Base-by-base conservation (phyloP, 805 yeast species). In the Jamesozyma rosinii region DNA sequence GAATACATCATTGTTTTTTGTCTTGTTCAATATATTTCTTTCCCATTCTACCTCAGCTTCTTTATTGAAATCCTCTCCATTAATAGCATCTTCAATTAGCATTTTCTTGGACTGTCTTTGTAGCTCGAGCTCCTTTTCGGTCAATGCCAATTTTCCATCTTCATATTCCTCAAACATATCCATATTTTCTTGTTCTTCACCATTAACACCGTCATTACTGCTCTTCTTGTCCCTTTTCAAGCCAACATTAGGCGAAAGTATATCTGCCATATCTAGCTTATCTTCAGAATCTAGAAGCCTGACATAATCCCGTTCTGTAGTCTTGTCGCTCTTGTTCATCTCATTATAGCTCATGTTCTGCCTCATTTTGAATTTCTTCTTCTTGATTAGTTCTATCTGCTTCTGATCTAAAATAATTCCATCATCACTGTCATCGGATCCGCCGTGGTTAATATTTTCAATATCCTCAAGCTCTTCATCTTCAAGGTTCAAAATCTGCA, bases 211-310 rank as follows among this genome's bases (percentile, higher is more conserved):
- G n/a, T 41, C 38, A 9, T 40, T 47, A 15, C 35, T 40, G 2
- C 18, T 13, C 15, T 42, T 44, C 11, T 24, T 24, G 29, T 24
- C 29, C 11, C 6, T 24, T 15, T 42, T 21, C 1, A 40, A 14
- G 20, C 53, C 53, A 29, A 55, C 54, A 36, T 46, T 41, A 14
- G 45, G 48, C 17, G 46, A 45, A 9, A 54, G 42, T 9, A 44
- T 54, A n/a, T 50, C 62, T 41, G 48, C 38, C 14, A 59, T 43
- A 14, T 55, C 61, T 8, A 37, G 14, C 44, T 51, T 55, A 38
- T 58, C 64, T n/a, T 59, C 61, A 13, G 47, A 37, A 39, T 49
- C 51, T 21, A 62, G 44, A 8, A 56, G 37, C 31, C 57, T 55
- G 2, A 53, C 54, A 41, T 61, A 60, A 11, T 50, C 53, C 22